Evolutionary conservation across 345 rosid genomes (phyloP), one percentile per base, ranked within the genome.

Genomic region (Arabis alpina): DNA sequence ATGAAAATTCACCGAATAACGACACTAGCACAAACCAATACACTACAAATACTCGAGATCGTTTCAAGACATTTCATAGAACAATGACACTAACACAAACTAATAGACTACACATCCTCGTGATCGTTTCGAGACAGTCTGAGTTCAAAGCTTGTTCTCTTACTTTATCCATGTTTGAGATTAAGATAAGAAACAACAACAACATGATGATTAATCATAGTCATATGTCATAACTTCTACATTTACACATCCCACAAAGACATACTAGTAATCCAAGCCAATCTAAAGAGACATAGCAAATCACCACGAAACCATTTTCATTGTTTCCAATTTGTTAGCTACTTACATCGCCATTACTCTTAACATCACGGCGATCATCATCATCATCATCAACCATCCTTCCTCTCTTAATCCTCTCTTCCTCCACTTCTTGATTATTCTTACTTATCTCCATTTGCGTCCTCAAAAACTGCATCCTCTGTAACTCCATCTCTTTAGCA

Each of bases 391-490:
- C 43, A 36, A 32, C 10, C 15, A 54, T 40, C 56, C 54, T 75
- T 41, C 63, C 73, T 52, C 52, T 19, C 59, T 40, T 61, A 64
- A 32, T 61, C 53, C 74, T 61, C 47, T 61, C 74, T 5, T 75
- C 74, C 7, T 75, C 74, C 1, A 34, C 37, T 1, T 68, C 70
- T 47, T 69, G 65, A 81, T 82, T 82, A 76, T 78, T 74, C 75
- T 85, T 86, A 0, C 90, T 79, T 45, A 91, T 81, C 85, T 88
- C 96, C 86, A 84, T 40, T 55, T 94, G 99, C 51, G 93, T 88
- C 76, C 80, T 87, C 91, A 91, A 84, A 62, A 89, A 89, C 79
- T 89, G 95, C 95, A 91, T 94, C 61, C 93, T 87, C 86, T 91
- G 90, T 88, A 89, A 44, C 63, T 94, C 99, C 79, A 89, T 64